Evolutionary conservation across 305 asterid species (phyloP).

Genomic region (Plantago rigida): DNA sequence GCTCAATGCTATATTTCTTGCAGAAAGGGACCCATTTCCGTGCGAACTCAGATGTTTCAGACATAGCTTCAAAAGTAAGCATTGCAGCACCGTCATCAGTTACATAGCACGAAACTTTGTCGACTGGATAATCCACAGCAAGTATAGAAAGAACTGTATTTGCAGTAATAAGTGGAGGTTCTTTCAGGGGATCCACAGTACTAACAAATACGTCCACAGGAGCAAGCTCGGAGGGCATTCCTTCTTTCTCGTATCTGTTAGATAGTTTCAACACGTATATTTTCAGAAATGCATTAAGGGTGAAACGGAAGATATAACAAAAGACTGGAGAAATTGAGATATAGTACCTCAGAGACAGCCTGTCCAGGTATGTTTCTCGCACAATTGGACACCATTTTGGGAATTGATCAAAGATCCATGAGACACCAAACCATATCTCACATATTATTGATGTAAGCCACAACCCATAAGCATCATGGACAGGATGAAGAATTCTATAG

Average conservation of each 20-base stretch:
- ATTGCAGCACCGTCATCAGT: constrained; percentile 39
- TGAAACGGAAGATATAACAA: background rate
- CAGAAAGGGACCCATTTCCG: constrained; percentile 77
- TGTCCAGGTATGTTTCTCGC: constrained; percentile 65
- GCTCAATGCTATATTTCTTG: constrained; percentile 59
- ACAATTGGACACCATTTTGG: constrained; percentile 66
- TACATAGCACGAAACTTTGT: constrained; percentile 35
- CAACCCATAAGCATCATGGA: constrained; percentile 57
- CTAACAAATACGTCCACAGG: constrained; percentile 32
- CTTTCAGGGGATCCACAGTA: constrained; percentile 35
- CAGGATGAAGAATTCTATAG: constrained; percentile 60
- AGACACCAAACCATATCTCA: constrained; percentile 76
- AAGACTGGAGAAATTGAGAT: background rate
- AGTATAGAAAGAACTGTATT: constrained; percentile 37
- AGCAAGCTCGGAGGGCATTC: constrained; percentile 33
- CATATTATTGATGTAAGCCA: constrained; percentile 70
- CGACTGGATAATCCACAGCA: constrained; percentile 34
- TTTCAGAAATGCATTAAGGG: background rate
- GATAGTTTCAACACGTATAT: constrained; percentile 18
- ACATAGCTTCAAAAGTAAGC: constrained; percentile 37
- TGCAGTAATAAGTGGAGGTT: constrained; percentile 37
- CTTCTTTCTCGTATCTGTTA: constrained; percentile 47
- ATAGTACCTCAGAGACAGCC: constrained; percentile 55
- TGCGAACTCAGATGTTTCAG: constrained; percentile 35
- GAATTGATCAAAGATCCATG: constrained; percentile 72